Conservation (phyloP, 2,329 filamentous ascomycete species). For the Botryotinia narcissicola region DNA sequence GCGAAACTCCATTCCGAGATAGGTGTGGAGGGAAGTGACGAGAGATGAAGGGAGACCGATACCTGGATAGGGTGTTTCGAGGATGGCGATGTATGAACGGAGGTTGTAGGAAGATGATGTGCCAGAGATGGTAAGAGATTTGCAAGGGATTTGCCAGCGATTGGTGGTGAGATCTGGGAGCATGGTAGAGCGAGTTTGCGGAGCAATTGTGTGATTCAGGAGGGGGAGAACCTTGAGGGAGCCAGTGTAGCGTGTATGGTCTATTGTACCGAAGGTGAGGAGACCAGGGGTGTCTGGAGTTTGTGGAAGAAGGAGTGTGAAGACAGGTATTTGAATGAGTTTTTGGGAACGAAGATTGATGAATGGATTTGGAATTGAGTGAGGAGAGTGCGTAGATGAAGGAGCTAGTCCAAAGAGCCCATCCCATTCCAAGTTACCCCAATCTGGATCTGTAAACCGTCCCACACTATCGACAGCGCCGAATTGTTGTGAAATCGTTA, state of each 20-base stretch:
- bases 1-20: not conserved
- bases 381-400: not conserved
- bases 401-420: conserved; percentile 10
- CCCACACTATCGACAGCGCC: conserved; percentile 1
- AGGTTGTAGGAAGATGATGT: not conserved
- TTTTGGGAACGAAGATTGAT: not conserved
- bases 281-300: not conserved
- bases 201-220: not conserved
- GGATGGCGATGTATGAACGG: not conserved
- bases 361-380: not conserved
- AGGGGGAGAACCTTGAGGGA: not conserved
- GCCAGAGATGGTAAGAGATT: conserved; percentile 3
- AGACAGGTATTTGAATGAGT: not conserved
- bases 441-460: conserved; percentile 5
- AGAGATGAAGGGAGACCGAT: conserved; percentile 6
- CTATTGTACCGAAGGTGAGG: conserved; percentile 7
- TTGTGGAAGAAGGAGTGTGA: conserved; percentile 14
- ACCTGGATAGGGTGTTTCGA: conserved; percentile 6
- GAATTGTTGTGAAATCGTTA: conserved; percentile 6
- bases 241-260: not conserved
- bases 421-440: conserved; percentile 18
- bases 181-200: not conserved
- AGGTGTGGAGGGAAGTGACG: not conserved
- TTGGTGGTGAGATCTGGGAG: not conserved
- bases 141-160: conserved; percentile 8